These are phyloP conservation scores for Tetramitus jugosus DNA, from an alignment of 208 protist species.

Conservation along the genomic window DNA sequence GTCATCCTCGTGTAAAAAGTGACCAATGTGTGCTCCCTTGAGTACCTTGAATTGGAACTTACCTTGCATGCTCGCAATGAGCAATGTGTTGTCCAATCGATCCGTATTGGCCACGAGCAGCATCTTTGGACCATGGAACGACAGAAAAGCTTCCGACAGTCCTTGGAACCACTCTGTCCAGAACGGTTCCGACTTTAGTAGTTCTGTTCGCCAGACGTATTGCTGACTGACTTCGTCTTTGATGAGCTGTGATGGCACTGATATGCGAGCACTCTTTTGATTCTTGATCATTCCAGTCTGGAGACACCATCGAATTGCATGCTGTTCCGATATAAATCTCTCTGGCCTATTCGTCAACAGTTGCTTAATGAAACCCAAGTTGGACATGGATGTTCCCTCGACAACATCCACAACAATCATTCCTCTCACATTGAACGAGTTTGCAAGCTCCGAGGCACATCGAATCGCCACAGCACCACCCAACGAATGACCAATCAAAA, in stretches of 20 bases:
- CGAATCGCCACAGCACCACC: conserved; percentile 61
- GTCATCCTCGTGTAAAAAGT: conserved; percentile 79
- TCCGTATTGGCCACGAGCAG: conserved; percentile 70
- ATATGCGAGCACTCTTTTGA: conserved; percentile 49
- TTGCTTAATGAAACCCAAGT: conserved; percentile 60
- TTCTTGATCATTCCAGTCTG: conserved; percentile 58
- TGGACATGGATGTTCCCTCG: conserved; percentile 69
- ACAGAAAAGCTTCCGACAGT: conserved; percentile 64
- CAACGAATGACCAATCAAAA: conserved; percentile 69
- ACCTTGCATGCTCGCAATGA: conserved; percentile 81
- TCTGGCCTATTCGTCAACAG: conserved; percentile 60
- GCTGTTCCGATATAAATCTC: conserved; percentile 49
- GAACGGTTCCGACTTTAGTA: conserved; percentile 52
- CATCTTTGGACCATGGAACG: conserved; percentile 59
- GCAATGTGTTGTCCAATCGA: conserved; percentile 69
- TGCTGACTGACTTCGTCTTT: conserved; percentile 21
- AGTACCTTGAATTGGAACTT: conserved; percentile 80
- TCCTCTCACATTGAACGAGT: conserved; percentile 39
- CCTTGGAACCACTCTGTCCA: conserved; percentile 76
- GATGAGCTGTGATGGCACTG: conserved; percentile 60
- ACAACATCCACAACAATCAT: conserved; percentile 73
- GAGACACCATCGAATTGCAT: conserved; percentile 65
- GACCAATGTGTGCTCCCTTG: conserved; percentile 63
- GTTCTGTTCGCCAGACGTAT: conserved; percentile 62
- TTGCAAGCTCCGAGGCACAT: conserved; percentile 36